phyloP scores from a whole-genome alignment of 2,329 filamentous ascomycete genomes.

The Sclerotinia glacialis region DNA sequence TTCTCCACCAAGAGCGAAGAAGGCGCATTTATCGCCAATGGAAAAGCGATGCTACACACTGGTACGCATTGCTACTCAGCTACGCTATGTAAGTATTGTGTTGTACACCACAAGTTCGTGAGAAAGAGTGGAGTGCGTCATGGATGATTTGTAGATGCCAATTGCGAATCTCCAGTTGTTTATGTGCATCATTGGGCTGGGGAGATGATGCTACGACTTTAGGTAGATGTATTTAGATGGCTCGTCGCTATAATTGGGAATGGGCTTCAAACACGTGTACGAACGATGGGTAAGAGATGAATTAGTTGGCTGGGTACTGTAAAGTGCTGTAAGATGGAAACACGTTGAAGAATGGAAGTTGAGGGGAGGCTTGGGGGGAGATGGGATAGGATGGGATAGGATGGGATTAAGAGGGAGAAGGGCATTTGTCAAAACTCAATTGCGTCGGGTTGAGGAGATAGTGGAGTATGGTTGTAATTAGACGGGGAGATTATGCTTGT shows the following conservation, averaged over 20 bases:
- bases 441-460: constrained; percentile 1
- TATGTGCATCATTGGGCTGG: constrained; percentile 19
- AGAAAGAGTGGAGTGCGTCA: constrained; percentile 11
- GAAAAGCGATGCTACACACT: constrained; percentile 4
- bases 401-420: not conserved
- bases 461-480: constrained; percentile 19
- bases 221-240: constrained; percentile 10
- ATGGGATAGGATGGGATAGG: not conserved
- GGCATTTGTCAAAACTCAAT: constrained; percentile 2
- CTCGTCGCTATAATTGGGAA: not conserved
- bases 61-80: constrained; percentile 1
- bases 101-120: constrained; percentile 17
- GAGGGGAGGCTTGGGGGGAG: not conserved
- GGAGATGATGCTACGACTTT: not conserved
- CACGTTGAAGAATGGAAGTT: constrained; percentile 11
- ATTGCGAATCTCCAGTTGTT: constrained; percentile 21
- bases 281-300: constrained; percentile 11
- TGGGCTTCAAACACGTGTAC: constrained; percentile 14
- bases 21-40: constrained; percentile 16
- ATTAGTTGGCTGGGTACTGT: constrained; percentile 1
- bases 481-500: constrained; percentile 18
- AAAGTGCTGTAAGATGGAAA: constrained; percentile 3
- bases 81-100: not conserved
- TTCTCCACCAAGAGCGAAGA: constrained; percentile 5
- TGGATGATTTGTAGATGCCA: constrained; percentile 12